phyloP scores from a whole-genome alignment of 106 monocot species.

The Dendrobium huoshanense region DNA sequence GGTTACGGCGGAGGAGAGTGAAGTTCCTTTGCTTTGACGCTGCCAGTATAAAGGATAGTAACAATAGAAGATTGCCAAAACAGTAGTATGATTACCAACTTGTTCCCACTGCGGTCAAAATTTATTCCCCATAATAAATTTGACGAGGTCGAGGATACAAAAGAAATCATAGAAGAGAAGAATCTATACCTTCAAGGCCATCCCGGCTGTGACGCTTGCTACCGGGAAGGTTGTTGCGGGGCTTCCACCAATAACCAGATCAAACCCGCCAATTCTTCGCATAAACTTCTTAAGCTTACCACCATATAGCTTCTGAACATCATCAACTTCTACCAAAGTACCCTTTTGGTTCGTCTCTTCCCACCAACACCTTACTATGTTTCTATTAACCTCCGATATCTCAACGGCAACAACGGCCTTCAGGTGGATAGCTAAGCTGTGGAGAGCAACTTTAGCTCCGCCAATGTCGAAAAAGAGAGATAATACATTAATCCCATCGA shows the following conservation, averaged over 20 bases:
- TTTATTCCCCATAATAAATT: background rate
- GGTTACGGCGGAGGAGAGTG: too few species aligned
- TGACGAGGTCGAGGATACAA: conserved; percentile 45
- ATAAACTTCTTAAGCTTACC: conserved; percentile 9
- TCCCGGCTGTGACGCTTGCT: conserved; percentile 44
- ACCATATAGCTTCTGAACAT: conserved; percentile 18
- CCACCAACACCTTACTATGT: conserved; percentile 65
- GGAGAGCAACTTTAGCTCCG: conserved; percentile 80
- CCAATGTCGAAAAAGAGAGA: conserved; percentile 82
- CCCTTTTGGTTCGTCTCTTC: conserved; percentile 57
- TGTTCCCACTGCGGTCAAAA: too few species aligned
- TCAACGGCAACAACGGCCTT: conserved; percentile 65
- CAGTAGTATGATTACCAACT: too few species aligned
- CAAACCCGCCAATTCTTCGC: conserved; percentile 31
- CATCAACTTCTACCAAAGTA: too few species aligned
- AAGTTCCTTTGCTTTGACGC: too few species aligned
- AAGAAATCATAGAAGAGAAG: conserved; percentile 51
- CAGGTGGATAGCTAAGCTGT: conserved; percentile 51
- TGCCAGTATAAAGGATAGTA: too few species aligned
- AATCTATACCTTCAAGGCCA: conserved; percentile 46
- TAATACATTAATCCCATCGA: conserved; percentile 45
- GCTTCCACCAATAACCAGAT: conserved; percentile 62
- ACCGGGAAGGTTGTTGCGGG: conserved; percentile 54
- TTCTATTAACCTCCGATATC: conserved; percentile 48
- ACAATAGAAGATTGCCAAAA: too few species aligned